Conservation (phyloP, 2,329 filamentous ascomycete genomes). For the Phoma sp. region DNA sequence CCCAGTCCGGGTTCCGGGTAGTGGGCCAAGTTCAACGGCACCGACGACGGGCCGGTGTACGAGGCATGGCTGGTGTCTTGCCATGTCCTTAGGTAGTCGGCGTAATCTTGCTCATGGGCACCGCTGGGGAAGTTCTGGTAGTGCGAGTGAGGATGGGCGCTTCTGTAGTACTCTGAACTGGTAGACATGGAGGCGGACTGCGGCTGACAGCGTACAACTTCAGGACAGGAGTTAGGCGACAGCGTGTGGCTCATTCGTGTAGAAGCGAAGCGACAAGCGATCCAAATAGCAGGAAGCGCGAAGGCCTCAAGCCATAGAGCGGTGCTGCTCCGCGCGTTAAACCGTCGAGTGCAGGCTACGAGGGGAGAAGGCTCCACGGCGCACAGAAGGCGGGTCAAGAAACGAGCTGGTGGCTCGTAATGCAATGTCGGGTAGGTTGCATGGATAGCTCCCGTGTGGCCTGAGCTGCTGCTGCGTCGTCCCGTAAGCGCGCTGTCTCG, state of each 20-base stretch:
- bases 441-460: slow-evolving; percentile 28
- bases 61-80: slow-evolving; percentile 28
- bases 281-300: slow-evolving; percentile 25
- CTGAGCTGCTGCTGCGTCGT: slow-evolving; percentile 24
- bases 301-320: slow-evolving; percentile 30
- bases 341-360: slow-evolving; percentile 25
- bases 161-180: slow-evolving; percentile 40
- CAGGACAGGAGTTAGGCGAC: slow-evolving; percentile 21
- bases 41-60: slow-evolving; percentile 32
- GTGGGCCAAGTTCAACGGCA: slow-evolving; percentile 26
- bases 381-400: slow-evolving; percentile 31
- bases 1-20: slow-evolving; percentile 30
- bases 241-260: slow-evolving; percentile 30
- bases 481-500: slow-evolving; percentile 23
- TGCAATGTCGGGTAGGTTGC: slow-evolving; percentile 23
- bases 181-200: slow-evolving; percentile 35
- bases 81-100: slow-evolving; percentile 32
- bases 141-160: slow-evolving; percentile 35
- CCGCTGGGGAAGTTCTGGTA: slow-evolving; percentile 30
- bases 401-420: slow-evolving; percentile 25
- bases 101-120: slow-evolving; percentile 28
- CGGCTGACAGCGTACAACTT: slow-evolving; percentile 35
- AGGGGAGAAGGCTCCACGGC: slow-evolving; percentile 25
- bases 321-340: slow-evolving; percentile 24
- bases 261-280: slow-evolving; percentile 21